Evolutionary conservation across 2,329 filamentous ascomycete genomes (phyloP), one percentile per base, ranked within the genome.

Genomic region (Fusarium sp.): DNA sequence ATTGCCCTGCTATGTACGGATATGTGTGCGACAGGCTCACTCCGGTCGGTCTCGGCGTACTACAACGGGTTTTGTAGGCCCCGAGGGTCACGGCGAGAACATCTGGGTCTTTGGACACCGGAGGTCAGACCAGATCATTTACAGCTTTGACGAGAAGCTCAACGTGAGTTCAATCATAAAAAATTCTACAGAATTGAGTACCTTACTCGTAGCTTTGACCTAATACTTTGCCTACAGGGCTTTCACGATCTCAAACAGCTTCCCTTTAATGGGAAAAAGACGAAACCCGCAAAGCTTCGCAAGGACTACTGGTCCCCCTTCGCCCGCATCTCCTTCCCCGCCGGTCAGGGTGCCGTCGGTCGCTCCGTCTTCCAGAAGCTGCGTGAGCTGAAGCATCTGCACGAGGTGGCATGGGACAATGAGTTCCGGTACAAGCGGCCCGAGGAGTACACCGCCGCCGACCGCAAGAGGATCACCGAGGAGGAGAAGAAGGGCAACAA

Each of bases 231-330:
- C 39, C 11, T 36, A 11, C 12, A 83, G 82, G 79, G 76, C 23
- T 73, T 82, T 71, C 82, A 83, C 63, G 82, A 83, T 48, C 79
- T 90, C 68, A 83, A 85, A 73, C 88, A 90, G 75, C 78, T 92
- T 65, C 86, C 88, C 50, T 92, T 87, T 82, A 89, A 89, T 69
- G 90, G 90, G 79, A 92, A 92, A 78, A 91, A 92, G 80, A 85
- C 88, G 48, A 87, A 88, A 70, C 89, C 89, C 3, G 78, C 86
- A 57, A 88, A 88, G 73, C 81, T 92, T 40, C 89, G 90, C 62
- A 91, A 89, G 78, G 90, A 92, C 81, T 88, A 89, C 80, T 92
- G 91, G 90, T 81, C 82, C 36, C 88, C 88, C 7, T 81, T 92
- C 73, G 89, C 89, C 53, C 80, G 86, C 67, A 87, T 92, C 65